These are phyloP conservation scores for Letharia columbiana DNA, from an alignment of 495 filamentous ascomycete genomes.

Conservation along the genomic window DNA sequence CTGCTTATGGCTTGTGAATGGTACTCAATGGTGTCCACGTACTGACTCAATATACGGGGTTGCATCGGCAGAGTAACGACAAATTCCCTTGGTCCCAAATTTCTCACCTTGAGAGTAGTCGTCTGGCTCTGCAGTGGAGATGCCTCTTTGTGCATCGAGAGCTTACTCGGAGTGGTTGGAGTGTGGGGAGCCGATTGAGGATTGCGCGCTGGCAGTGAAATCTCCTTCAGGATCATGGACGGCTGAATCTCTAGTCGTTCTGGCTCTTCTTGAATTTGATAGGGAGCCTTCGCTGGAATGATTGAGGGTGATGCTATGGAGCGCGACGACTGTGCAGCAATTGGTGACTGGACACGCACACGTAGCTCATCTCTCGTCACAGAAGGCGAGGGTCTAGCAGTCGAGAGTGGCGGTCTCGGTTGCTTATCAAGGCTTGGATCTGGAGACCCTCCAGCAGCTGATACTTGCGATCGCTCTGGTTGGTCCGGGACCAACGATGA, in stretches of 20 bases:
- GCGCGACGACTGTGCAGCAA: conserved; percentile 5
- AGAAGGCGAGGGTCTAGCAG: conserved; percentile 2
- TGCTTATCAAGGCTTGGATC: conserved; percentile 7
- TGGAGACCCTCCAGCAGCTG: neutral
- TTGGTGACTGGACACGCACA: conserved; percentile 9
- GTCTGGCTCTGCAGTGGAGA: conserved; percentile 7
- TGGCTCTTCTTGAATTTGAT: conserved; percentile 14
- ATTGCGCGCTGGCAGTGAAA: conserved; percentile 14
- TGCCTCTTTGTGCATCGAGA: conserved; percentile 22
- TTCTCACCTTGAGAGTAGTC: conserved; percentile 13
- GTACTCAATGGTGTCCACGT: conserved; percentile 25
- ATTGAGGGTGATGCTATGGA: conserved; percentile 14
- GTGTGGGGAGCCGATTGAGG: conserved; percentile 21
- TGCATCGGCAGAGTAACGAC: conserved; percentile 27
- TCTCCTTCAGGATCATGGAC: conserved; percentile 13
- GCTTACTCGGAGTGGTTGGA: conserved; percentile 22
- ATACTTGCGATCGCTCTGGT: neutral
- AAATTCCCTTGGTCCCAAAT: conserved; percentile 23
- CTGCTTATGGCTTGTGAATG: conserved; percentile 21
- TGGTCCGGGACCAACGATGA: neutral
- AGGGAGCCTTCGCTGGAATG: conserved; percentile 17
- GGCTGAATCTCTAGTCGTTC: conserved; percentile 19
- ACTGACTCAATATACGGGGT: conserved; percentile 26
- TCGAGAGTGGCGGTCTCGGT: neutral
- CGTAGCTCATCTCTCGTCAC: conserved; percentile 7